Base-by-base conservation (phyloP, 208 protist genomes). In the Acanthamoeba sp. region DNA sequence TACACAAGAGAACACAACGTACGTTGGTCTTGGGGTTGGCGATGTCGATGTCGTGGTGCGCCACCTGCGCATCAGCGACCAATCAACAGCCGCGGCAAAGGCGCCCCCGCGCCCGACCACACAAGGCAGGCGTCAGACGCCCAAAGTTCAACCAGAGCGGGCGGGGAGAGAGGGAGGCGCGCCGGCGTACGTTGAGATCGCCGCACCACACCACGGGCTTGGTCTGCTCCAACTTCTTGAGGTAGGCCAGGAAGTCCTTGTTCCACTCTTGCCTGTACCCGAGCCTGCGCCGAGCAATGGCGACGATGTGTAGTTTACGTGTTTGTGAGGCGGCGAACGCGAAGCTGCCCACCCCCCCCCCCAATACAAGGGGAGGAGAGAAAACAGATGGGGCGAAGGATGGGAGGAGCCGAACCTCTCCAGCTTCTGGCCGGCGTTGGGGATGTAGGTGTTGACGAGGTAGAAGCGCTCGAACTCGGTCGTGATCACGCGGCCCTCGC, bases 391-490 rank as follows among this genome's bases (percentile, higher is more conserved):
- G 32, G 24, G 34, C 18, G 42, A 48, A 16, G 12, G 22, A 27
- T 27, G 52, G 20, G 52, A 20, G 18, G 10, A 12, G 34, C 4
- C 71, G 29, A 9, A 88, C 80, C 80, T 3, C 40, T 88, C 80
- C 12, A 88, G 50, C 45, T 88, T 88, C 18, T 55, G 48, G 29
- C 80, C 80, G 24, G 80, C 22, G 80, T 88, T 88, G 24, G 80
- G 80, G 80, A 88, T 62, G 48, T 88, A 88, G 48, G 80, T 88
- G 29, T 88, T 88, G 80, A 88, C 80, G 14, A 88, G 80, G 50
- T 88, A 88, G 48, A 88, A 88, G 16, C 45, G 27, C 0, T 55
- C 48, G 45, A 64, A 88, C 48, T 88, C 80, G 48, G 50, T 64
- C 32, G 80, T 88, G 80, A 88, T 88, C n/a, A 62, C 50, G 27